These are phyloP conservation scores for Aureobasidium pullulans DNA, from an alignment of 2,329 filamentous ascomycete species.

Conservation along the genomic window DNA sequence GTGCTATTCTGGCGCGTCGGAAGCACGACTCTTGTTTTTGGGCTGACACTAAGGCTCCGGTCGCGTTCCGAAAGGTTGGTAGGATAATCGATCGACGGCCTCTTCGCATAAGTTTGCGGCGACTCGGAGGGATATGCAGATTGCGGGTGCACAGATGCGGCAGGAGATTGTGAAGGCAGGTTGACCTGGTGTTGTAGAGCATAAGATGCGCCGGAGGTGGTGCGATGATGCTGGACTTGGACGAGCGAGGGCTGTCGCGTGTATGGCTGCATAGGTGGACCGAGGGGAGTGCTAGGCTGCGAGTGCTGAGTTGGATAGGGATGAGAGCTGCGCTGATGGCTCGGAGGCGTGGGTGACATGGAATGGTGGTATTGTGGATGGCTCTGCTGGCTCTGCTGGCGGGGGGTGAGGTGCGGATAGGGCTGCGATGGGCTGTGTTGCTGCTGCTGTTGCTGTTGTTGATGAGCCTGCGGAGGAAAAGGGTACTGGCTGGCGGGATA, in stretches of 20 bases:
- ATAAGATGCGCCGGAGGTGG: neutral
- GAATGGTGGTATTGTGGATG: conserved; percentile 3
- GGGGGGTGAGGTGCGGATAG: conserved; percentile 16
- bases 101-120: conserved; percentile 20
- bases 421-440: conserved; percentile 24
- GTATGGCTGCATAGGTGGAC: conserved; percentile 30
- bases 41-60: conserved; percentile 66
- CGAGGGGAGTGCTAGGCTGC: conserved; percentile 43
- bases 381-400: conserved; percentile 4
- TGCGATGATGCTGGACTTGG: neutral
- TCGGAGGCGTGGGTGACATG: conserved; percentile 27
- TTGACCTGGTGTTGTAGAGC: conserved; percentile 9
- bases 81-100: conserved; percentile 29
- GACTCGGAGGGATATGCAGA: conserved; percentile 35
- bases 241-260: conserved; percentile 21
- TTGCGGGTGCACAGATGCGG: conserved; percentile 15
- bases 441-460: conserved; percentile 10
- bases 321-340: conserved; percentile 19
- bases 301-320: conserved; percentile 30
- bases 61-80: conserved; percentile 51
- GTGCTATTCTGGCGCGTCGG: conserved; percentile 24
- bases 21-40: conserved; percentile 51
- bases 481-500: conserved; percentile 8
- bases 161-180: conserved; percentile 23
- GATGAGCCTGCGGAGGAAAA: conserved; percentile 12